Evolutionary conservation across 176 grass and related monocot genomes (phyloP), one percentile per base, ranked within the genome.

Genomic region (Avena sativa): DNA sequence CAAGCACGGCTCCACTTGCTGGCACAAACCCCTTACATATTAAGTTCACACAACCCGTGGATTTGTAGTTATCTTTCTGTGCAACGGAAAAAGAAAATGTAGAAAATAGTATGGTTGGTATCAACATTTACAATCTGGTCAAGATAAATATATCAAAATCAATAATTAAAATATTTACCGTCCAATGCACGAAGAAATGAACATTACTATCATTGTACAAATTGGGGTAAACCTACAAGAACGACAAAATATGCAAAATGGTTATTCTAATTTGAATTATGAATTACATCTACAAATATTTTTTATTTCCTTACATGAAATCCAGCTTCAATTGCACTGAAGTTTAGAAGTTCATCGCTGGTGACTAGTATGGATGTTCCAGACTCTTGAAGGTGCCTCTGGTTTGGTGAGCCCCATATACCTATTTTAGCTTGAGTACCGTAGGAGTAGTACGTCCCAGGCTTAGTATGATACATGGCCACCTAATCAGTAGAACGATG

Each of bases 381-480:
- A 53, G 49, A 76, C 59, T 62, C 49, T 50, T 38, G 81, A 85
- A 5, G 21, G 19, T 19, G 81, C 26, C 60, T 32, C 44, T 84
- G 81, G 48, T 89, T 57, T 32, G 73, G 47, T 64, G 79, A 79
- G 38, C 71, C 17, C 87, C 87, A 89, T 11, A 80, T 20, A 50
- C 44, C 50, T 67, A 89, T 80, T 58, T 73, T 36, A 60, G 87
- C 87, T 61, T 63, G 76, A 36, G 68, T 46, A 32, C 63, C 63
- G 12, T 66, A 66, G 21, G 74, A 52, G 51, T 84, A 78, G 60
- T 70, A 85, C 13, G 1, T 0, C 1, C 2, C 20, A 1, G 25
- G 56, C 5, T 43, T 0, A 8, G 77, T 78, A 10, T 40, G 52
- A 57, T 57, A 78, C 52, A 57, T 57, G 34, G 75, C 75, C 2